These are phyloP conservation scores for Umbellularia californica DNA, from an alignment of 164 flowering plant species.

Conservation along the genomic window DNA sequence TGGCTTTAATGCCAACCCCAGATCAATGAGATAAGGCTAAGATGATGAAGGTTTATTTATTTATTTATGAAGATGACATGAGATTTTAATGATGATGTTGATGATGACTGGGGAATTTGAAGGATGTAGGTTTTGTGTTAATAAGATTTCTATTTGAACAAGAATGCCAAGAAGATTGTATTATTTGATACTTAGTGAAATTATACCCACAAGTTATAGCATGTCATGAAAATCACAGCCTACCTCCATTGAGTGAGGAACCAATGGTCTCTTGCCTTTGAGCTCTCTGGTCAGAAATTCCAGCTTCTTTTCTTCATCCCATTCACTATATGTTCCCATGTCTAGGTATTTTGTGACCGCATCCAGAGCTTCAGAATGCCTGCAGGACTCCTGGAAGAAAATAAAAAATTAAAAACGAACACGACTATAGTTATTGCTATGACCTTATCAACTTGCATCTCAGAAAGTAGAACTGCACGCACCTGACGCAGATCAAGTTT, in stretches of 20 bases:
- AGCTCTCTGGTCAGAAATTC: constrained; percentile 79
- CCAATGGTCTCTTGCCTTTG: constrained; percentile 82
- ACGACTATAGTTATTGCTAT: neutral
- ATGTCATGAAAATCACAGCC: constrained; percentile 3
- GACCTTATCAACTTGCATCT: neutral
- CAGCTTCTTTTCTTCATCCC: constrained; percentile 84
- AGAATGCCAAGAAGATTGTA: neutral
- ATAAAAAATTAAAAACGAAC: constrained; percentile 12
- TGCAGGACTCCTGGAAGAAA: constrained; percentile 67
- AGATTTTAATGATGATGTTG: too few species aligned
- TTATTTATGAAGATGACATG: too few species aligned
- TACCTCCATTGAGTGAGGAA: constrained; percentile 73
- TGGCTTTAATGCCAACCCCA: too few species aligned
- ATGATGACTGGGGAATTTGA: neutral
- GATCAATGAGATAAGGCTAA: too few species aligned
- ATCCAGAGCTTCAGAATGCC: constrained; percentile 89
- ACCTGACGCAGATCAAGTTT: constrained; percentile 99
- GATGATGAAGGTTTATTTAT: too few species aligned
- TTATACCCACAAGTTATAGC: neutral
- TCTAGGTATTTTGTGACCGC: constrained; percentile 80
- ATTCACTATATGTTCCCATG: constrained; percentile 83
- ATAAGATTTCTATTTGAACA: too few species aligned
- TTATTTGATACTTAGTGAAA: neutral
- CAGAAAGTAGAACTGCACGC: constrained; percentile 4
- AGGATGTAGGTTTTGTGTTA: neutral